These are phyloP conservation scores for Chlamydomonas applanata DNA, from an alignment of 139 green algal genomes.

Conservation along the genomic window DNA sequence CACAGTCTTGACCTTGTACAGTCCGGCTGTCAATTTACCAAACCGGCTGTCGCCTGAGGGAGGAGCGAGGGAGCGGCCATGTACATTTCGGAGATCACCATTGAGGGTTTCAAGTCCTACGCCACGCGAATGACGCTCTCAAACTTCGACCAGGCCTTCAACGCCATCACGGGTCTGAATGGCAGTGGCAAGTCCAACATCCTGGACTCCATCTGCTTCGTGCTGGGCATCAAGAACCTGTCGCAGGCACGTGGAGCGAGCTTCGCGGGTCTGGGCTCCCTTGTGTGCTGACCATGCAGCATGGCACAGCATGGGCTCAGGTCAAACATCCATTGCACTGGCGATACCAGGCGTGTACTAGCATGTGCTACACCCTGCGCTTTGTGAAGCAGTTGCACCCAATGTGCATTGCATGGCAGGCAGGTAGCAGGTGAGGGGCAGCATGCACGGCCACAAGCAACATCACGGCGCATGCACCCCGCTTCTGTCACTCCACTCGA, in stretches of 20 bases:
- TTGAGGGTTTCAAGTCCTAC: constrained; percentile 99
- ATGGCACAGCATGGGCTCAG: no score
- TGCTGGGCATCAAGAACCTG: constrained; percentile 96
- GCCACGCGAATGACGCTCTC: constrained; percentile 81
- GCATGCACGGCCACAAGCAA: not conserved
- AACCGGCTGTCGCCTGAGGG: no score
- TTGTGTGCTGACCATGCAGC: no score
- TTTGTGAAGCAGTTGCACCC: no score
- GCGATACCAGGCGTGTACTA: no score
- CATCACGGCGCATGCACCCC: not conserved
- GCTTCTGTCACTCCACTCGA: not conserved
- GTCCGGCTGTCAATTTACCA: no score
- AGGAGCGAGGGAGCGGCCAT: constrained; percentile 50
- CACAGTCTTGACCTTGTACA: no score
- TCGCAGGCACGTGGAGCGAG: constrained; percentile 57
- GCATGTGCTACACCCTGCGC: no score
- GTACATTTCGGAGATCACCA: constrained; percentile 93
- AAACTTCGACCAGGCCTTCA: constrained; percentile 94
- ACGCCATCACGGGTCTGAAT: constrained; percentile 98
- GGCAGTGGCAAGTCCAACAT: constrained; percentile 98
- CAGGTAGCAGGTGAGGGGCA: no score
- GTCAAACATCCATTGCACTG: no score
- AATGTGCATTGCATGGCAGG: no score
- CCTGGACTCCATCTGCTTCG: constrained; percentile 98
- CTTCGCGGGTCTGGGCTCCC: no score